Conservation (phyloP, 345 rosid genomes). For the Lumnitzera littorea region DNA sequence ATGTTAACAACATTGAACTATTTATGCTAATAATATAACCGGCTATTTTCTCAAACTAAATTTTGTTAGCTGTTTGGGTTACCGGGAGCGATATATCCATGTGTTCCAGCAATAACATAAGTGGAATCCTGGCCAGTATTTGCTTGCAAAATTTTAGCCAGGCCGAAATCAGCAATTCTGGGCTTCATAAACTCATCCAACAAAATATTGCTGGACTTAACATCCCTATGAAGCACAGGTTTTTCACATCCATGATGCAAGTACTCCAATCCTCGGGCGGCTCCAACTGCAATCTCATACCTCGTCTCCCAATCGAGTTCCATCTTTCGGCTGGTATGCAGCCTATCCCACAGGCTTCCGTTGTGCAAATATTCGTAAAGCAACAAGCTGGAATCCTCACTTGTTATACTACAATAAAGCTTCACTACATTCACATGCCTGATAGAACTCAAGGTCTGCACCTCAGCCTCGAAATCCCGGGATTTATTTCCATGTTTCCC, state of each 20-base stretch:
- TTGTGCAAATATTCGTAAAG: slow-evolving; percentile 18
- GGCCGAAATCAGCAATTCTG: slow-evolving; percentile 20
- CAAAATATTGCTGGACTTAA: slow-evolving; percentile 33
- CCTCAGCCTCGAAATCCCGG: slow-evolving; percentile 16
- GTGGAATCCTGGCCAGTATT: slow-evolving; percentile 10
- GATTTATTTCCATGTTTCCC: slow-evolving; percentile 24
- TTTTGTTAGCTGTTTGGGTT: background rate
- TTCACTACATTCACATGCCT: slow-evolving; percentile 20
- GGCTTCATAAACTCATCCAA: slow-evolving; percentile 25
- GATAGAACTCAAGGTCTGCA: slow-evolving; percentile 19
- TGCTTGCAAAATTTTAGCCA: slow-evolving; percentile 15
- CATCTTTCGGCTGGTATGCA: slow-evolving; percentile 10
- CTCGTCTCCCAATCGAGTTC: slow-evolving; percentile 19
- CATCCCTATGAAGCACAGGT: slow-evolving; percentile 29
- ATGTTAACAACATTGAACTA: background rate
- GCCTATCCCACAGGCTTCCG: slow-evolving; percentile 22
- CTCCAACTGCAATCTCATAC: slow-evolving; percentile 16
- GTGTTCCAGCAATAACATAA: slow-evolving; percentile 15
- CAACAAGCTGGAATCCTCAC: slow-evolving; percentile 20
- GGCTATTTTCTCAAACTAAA: background rate
- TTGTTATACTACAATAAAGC: slow-evolving; percentile 18
- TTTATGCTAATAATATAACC: background rate
- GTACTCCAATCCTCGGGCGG: slow-evolving; percentile 22
- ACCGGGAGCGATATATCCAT: slow-evolving; percentile 22
- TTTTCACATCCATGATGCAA: slow-evolving; percentile 30